Evolutionary conservation across 2,329 filamentous ascomycete genomes (phyloP).

Genomic region (Aureobasidium leucospermi): DNA sequence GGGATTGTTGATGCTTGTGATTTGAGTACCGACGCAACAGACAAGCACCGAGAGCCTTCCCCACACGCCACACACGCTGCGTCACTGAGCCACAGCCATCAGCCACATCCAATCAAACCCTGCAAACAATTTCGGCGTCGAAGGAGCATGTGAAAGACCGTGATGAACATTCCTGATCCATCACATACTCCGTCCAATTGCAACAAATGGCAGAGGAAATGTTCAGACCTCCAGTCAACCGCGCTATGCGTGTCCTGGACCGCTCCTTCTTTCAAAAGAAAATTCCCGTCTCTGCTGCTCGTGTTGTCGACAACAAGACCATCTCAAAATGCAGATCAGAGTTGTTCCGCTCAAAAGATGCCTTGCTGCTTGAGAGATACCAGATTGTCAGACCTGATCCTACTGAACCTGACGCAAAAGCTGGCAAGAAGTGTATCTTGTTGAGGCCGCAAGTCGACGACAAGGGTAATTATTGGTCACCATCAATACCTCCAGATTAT

Average conservation of each 20-base stretch:
- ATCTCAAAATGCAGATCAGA: slow-evolving; percentile 64
- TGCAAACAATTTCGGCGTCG: background rate
- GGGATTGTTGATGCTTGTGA: background rate
- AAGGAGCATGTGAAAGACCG: background rate
- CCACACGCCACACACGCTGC: background rate
- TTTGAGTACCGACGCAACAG: background rate
- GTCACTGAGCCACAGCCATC: background rate
- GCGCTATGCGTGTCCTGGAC: slow-evolving; percentile 73
- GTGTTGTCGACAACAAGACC: slow-evolving; percentile 65
- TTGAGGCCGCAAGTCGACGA: slow-evolving; percentile 36
- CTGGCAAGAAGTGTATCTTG: slow-evolving; percentile 39
- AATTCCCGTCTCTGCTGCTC: slow-evolving; percentile 69
- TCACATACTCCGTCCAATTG: background rate
- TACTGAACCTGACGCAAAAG: slow-evolving; percentile 42
- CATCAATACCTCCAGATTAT: slow-evolving; percentile 7
- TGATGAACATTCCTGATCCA: background rate
- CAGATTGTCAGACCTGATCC: slow-evolving; percentile 58
- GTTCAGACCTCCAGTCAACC: slow-evolving; percentile 75
- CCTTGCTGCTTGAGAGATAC: slow-evolving; percentile 58
- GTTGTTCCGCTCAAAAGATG: slow-evolving; percentile 58
- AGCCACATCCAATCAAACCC: background rate
- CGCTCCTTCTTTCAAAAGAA: slow-evolving; percentile 73
- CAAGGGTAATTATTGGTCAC: slow-evolving; percentile 9
- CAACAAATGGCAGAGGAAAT: slow-evolving; percentile 34
- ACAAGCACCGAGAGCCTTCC: background rate